Evolutionary conservation across 192 early-diverging fungal species (phyloP).

Genomic region (Borealophlyctis nickersoniae): DNA sequence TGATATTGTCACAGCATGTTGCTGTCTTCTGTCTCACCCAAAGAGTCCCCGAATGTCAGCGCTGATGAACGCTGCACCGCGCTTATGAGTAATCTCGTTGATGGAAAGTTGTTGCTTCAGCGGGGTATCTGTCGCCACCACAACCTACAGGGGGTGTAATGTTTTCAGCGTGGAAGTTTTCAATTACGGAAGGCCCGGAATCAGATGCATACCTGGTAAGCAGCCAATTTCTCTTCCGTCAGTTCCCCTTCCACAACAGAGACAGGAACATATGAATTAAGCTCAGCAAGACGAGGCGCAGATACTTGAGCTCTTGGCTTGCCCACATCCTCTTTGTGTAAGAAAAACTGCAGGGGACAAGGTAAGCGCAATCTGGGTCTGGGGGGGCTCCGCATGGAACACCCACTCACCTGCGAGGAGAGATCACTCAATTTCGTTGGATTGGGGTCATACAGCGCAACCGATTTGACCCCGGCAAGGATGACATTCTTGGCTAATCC

Average conservation of each 20-base stretch:
- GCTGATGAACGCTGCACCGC: constrained; percentile 78
- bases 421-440: constrained; percentile 76
- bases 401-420: constrained; percentile 71
- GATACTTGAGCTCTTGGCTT: constrained; percentile 76
- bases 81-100: constrained; percentile 67
- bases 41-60: constrained; percentile 89
- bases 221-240: constrained; percentile 57
- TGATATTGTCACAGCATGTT: constrained; percentile 1
- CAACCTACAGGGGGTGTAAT: constrained; percentile 47
- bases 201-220: constrained; percentile 32
- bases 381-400: too few relatives aligned
- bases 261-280: constrained; percentile 97
- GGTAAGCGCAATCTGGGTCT: background rate
- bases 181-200: background rate
- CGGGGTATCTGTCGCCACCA: constrained; percentile 83
- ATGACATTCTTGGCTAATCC: constrained; percentile 91
- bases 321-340: constrained; percentile 79
- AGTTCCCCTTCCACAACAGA: constrained; percentile 67
- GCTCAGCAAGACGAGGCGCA: constrained; percentile 80
- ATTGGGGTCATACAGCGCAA: constrained; percentile 87
- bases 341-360: constrained; percentile 71
- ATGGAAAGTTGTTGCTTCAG: constrained; percentile 77
- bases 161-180: background rate
- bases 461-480: constrained; percentile 98
- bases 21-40: constrained; percentile 47